Percentiles rank a stretch among this genome's conserved stretches.
phyloP scores from a whole-genome alignment of 768 basidiomycete genomes.

The Mycena vitilis region DNA sequence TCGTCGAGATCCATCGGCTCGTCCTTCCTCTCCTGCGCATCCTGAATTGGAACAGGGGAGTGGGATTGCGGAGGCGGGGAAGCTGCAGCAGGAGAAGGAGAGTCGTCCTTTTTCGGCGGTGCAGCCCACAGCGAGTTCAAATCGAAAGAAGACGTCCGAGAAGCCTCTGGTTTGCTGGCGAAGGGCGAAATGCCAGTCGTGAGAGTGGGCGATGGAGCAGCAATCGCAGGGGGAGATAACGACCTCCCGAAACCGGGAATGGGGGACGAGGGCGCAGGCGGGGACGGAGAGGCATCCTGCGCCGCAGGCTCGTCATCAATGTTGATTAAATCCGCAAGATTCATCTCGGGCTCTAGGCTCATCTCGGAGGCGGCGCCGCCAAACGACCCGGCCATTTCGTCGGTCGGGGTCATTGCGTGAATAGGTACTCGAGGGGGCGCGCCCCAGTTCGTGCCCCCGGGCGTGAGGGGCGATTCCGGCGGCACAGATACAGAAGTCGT shows the following conservation, averaged over 20 bases:
- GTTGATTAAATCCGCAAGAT: slow-evolving; percentile 81
- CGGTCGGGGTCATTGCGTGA: slow-evolving; percentile 50
- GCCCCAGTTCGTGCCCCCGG: slow-evolving; percentile 67
- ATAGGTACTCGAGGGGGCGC: slow-evolving; percentile 68
- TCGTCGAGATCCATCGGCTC: slow-evolving; percentile 61
- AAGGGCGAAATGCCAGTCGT: slow-evolving; percentile 62
- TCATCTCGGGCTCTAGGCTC: slow-evolving; percentile 69
- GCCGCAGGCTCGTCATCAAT: slow-evolving; percentile 69
- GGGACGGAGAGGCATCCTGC: slow-evolving; percentile 27
- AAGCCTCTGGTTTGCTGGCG: slow-evolving; percentile 57
- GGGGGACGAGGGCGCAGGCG: slow-evolving; percentile 21
- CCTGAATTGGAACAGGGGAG: slow-evolving; percentile 41
- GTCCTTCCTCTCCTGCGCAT: slow-evolving; percentile 49
- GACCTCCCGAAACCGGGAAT: slow-evolving; percentile 33
- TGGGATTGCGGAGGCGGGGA: slow-evolving; percentile 39
- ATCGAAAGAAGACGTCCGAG: slow-evolving; percentile 71
- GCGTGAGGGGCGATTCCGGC: slow-evolving; percentile 75
- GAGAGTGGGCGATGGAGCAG: slow-evolving; percentile 40
- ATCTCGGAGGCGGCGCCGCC: slow-evolving; percentile 41
- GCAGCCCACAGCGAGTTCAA: slow-evolving; percentile 78
- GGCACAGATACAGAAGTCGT: slow-evolving; percentile 72
- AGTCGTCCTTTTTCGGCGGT: slow-evolving; percentile 53
- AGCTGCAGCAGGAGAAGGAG: slow-evolving; percentile 33
- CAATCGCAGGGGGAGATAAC: slow-evolving; percentile 35
- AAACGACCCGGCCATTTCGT: slow-evolving; percentile 40